Evolutionary conservation across 2,329 filamentous ascomycete species (phyloP).

Genomic region (Alternaria alternata): DNA sequence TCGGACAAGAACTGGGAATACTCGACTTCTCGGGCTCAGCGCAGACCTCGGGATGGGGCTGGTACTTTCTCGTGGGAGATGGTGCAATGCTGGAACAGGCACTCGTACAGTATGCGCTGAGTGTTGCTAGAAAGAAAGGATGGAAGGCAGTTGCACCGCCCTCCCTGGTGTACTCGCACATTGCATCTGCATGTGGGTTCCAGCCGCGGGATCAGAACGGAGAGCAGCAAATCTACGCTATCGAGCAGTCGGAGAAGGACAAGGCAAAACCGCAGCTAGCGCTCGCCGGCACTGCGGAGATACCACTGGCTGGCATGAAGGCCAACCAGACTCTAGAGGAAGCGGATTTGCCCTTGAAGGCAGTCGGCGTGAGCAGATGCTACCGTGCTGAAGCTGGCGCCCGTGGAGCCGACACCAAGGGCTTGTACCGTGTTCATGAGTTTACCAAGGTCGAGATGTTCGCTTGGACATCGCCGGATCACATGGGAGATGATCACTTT

Average conservation of each 20-base stretch:
- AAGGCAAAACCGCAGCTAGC: constrained; percentile 70
- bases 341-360: constrained; percentile 74
- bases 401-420: constrained; percentile 88
- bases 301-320: constrained; percentile 90
- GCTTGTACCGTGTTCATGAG: constrained; percentile 95
- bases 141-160: constrained; percentile 87
- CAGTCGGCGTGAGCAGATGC: constrained; percentile 87
- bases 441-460: constrained; percentile 99
- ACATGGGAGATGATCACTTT: constrained; percentile 44
- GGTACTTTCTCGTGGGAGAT: constrained; percentile 95
- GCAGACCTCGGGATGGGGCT: constrained; percentile 91
- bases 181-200: constrained; percentile 91
- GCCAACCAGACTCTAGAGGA: constrained; percentile 74
- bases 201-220: constrained; percentile 89
- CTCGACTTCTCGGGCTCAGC: constrained; percentile 86
- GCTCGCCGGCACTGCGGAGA: constrained; percentile 90
- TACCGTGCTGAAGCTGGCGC: constrained; percentile 95
- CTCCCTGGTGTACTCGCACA: constrained; percentile 89
- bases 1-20: constrained; percentile 85
- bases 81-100: constrained; percentile 95
- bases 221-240: constrained; percentile 89
- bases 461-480: constrained; percentile 78
- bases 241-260: constrained; percentile 73
- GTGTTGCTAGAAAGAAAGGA: constrained; percentile 73
- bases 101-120: constrained; percentile 83